A percentile compares a stretch with the other conserved stretches of the same genome.
phyloP scores from a whole-genome alignment of 768 basidiomycete genomes.

The Filobasidium floriforme region DNA sequence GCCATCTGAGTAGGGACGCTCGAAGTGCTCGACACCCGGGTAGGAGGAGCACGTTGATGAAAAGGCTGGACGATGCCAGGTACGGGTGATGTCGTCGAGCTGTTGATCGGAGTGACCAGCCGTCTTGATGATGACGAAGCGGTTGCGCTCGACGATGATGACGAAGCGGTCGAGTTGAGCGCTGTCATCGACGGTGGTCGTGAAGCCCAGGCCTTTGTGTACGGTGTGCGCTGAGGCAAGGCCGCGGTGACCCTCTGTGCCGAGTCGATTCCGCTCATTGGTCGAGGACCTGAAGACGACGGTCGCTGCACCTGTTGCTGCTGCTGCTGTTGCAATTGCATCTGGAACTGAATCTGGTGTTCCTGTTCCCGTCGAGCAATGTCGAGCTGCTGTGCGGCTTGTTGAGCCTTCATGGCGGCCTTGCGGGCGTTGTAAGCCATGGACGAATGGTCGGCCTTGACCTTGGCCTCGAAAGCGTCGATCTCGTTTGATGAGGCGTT shows the following conservation, averaged over 20 bases:
- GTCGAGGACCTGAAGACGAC: constrained; percentile 1
- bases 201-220: background rate
- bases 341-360: background rate
- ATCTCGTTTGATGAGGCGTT: constrained; percentile 10
- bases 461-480: constrained; percentile 13
- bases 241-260: background rate
- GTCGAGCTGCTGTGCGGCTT: background rate
- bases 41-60: background rate
- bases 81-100: background rate
- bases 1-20: constrained; percentile 1
- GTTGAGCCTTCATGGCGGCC: constrained; percentile 5
- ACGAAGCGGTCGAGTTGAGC: background rate
- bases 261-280: constrained; percentile 2
- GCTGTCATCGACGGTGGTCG: background rate
- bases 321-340: background rate
- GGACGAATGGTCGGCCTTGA: constrained; percentile 10
- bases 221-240: background rate
- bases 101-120: background rate
- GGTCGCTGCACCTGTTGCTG: background rate
- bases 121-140: background rate
- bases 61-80: background rate
- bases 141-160: background rate
- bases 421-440: constrained; percentile 1
- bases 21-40: background rate
- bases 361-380: background rate